phyloP scores from a whole-genome alignment of 768 basidiomycete genomes.

The Candolleomyces eurysporus region DNA sequence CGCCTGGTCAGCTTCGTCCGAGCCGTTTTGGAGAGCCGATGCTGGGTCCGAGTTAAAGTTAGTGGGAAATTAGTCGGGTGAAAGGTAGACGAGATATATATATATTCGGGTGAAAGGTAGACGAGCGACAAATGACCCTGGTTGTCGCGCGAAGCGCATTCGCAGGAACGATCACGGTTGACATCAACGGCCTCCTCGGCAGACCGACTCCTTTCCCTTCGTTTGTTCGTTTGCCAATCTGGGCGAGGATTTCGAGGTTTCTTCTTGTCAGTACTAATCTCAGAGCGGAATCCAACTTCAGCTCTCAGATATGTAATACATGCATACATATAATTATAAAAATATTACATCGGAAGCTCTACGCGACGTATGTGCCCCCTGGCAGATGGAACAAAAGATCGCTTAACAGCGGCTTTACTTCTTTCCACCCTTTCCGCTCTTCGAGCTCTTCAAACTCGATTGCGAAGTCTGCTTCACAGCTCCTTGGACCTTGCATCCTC shows the following conservation, averaged over 20 bases:
- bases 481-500: not conserved
- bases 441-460: too few species aligned
- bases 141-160: not conserved
- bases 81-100: too few species aligned
- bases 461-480: not conserved
- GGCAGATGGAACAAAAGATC: too few species aligned
- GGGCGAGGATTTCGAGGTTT: slow-evolving; percentile 64
- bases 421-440: too few species aligned
- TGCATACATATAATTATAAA: too few species aligned
- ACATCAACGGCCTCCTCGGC: slow-evolving; percentile 57
- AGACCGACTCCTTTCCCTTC: slow-evolving; percentile 66
- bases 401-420: too few species aligned
- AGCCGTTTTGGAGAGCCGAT: slow-evolving; percentile 50
- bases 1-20: slow-evolving; percentile 70
- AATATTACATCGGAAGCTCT: too few species aligned
- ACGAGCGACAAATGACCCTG: slow-evolving; percentile 43
- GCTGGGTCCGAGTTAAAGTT: too few species aligned
- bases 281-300: slow-evolving; percentile 13
- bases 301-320: slow-evolving; percentile 29
- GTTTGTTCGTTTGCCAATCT: slow-evolving; percentile 59
- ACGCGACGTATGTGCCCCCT: too few species aligned
- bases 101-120: slow-evolving; percentile 7
- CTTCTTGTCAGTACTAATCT: slow-evolving; percentile 57
- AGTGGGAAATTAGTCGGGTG: too few species aligned
- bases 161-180: slow-evolving; percentile 50